Base-by-base conservation (phyloP, 805 yeast genomes). In the Starmerella stellata region DNA sequence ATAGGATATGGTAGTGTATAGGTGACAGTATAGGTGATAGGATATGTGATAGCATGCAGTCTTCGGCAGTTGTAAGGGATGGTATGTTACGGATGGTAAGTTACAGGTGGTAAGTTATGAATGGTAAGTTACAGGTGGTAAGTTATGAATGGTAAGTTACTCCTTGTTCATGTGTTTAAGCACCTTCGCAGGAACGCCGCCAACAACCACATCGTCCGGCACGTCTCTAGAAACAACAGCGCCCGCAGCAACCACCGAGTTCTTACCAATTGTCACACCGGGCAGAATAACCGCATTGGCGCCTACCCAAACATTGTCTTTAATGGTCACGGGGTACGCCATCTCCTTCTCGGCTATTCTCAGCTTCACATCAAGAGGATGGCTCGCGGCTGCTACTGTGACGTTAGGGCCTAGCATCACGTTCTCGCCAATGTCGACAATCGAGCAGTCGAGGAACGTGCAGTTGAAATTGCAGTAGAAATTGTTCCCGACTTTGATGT, bases 221-320 rank as follows among this genome's bases (percentile, higher is more conserved):
- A 76, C 66, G 42, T 66, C 70, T 39, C 60, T 69, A 16, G 67
- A 64, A 18, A 78, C 81, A 2, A 75, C 74, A 5, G 75, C 59
- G 3, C 80, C 81, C 3, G 83, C 80, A 2, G 75, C 85, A 32
- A 77, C 62, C 1, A 72, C 71, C 3, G 66, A 64, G 8, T 69
- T 68, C 36, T 70, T 69, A 13, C 83, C 85, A 34, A 77, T 63
- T 1, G 66, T 69, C 9, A 74, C 75, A 7, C 83, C 85, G 2
- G 79, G 78, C 37, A 75, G 54, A 7, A 78, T 63, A 1, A 60
- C 58, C 14, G 59, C 70, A 30, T 63, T 62, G 1, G 74, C 62
- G 14, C 79, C 80, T 30, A 77, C 58, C 87, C 85, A 77, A 7
- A 74, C 78, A 44, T 69, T 67, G 52, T 72, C 64, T 2, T 77